Evolutionary conservation across 225 moss, liverwort and hornwort species (phyloP).

Genomic region (Sphagnum tenellum): DNA sequence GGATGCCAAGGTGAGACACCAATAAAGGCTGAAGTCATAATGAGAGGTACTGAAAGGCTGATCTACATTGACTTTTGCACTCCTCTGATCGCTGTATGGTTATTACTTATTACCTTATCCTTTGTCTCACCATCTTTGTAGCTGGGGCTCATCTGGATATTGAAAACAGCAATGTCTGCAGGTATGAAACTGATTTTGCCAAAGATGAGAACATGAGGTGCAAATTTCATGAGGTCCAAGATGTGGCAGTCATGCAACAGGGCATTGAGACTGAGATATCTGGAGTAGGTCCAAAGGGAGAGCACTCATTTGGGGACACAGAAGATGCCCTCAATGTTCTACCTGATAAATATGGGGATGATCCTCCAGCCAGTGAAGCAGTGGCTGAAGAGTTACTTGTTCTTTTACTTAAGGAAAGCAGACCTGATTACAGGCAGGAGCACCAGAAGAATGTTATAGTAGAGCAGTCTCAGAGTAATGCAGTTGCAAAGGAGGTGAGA

Average conservation of each 20-base stretch:
- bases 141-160: too few relatives aligned
- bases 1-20: too few relatives aligned
- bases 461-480: conserved; percentile 17
- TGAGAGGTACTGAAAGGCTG: background rate
- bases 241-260: too few relatives aligned
- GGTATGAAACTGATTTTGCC: conserved; percentile 34
- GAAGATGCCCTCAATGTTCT: conserved; percentile 12
- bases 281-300: too few relatives aligned
- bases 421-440: conserved; percentile 34
- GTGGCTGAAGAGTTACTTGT: conserved; percentile 3
- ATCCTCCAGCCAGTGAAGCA: conserved; percentile 12
- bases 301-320: conserved; percentile 9
- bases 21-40: too few relatives aligned
- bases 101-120: too few relatives aligned
- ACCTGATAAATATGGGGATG: conserved; percentile 12
- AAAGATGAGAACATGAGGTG: conserved; percentile 43
- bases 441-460: conserved; percentile 55
- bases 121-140: too few relatives aligned
- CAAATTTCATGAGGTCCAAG: conserved; percentile 5
- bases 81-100: too few relatives aligned
- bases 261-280: too few relatives aligned
- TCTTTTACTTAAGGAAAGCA: conserved; percentile 10
- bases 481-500: too few relatives aligned
- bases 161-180: conserved; percentile 4
- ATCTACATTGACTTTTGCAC: background rate